Percentiles rank a stretch among this genome's conserved stretches.
phyloP scores from a whole-genome alignment of 140 eudicot genomes.

The Senecio squalidus region DNA sequence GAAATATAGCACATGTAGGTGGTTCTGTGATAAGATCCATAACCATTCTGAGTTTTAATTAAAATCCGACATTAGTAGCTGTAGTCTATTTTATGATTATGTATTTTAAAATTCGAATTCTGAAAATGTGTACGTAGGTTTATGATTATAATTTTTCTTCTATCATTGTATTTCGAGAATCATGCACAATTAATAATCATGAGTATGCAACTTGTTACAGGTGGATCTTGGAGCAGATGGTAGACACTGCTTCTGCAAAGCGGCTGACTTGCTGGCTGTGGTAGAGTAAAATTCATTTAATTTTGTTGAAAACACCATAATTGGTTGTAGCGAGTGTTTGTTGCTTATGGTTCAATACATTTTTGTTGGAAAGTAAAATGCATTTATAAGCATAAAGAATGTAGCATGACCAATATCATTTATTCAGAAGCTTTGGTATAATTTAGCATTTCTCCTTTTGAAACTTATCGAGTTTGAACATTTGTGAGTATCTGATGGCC shows the following conservation, averaged over 20 bases:
- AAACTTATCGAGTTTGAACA: too few species aligned
- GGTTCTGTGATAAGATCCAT: not conserved
- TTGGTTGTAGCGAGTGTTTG: slow-evolving; percentile 15
- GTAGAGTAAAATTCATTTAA: slow-evolving; percentile 51
- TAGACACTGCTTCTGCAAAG: slow-evolving; percentile 83
- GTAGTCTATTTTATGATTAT: not conserved
- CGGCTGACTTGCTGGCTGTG: slow-evolving; percentile 75
- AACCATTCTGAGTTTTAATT: not conserved
- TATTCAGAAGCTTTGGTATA: not conserved
- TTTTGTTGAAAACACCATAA: not conserved
- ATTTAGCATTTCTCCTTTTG: too few species aligned
- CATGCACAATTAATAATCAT: not conserved
- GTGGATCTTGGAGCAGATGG: slow-evolving; percentile 78
- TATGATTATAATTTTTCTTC: not conserved
- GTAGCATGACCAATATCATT: not conserved
- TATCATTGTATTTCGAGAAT: too few species aligned
- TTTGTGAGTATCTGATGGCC: too few species aligned
- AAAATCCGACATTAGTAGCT: not conserved
- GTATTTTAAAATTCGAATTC: not conserved
- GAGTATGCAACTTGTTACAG: slow-evolving; percentile 28
- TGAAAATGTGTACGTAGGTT: not conserved
- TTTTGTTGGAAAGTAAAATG: slow-evolving; percentile 15
- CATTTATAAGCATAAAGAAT: slow-evolving; percentile 2
- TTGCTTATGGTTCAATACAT: slow-evolving; percentile 15
- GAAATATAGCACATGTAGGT: not conserved